Evolutionary conservation across 345 rosid species (phyloP).

Genomic region (Brassica juncea): DNA sequence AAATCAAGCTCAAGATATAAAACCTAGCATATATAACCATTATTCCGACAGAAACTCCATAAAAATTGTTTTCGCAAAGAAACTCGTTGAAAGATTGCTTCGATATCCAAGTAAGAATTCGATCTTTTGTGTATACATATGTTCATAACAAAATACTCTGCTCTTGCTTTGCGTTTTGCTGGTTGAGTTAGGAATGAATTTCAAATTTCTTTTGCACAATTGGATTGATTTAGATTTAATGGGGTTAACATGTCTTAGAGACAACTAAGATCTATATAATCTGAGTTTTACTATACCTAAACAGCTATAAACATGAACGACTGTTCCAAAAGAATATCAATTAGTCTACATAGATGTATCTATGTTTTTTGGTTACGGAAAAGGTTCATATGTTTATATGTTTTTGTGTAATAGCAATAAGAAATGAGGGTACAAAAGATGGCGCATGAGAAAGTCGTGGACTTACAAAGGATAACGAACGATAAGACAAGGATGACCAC

Average conservation of each 20-base stretch:
- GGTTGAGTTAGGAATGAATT: neutral
- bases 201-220: neutral
- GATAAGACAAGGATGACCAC: constrained; percentile 41
- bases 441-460: constrained; percentile 12
- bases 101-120: constrained; percentile 31
- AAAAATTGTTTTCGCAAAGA: neutral
- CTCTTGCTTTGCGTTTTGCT: neutral
- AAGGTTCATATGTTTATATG: neutral
- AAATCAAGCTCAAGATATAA: constrained; percentile 27
- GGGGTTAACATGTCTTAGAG: neutral
- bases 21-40: constrained; percentile 16
- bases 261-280: neutral
- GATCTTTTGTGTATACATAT: neutral
- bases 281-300: neutral
- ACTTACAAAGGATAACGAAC: constrained; percentile 23
- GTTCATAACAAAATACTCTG: neutral
- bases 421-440: constrained; percentile 26
- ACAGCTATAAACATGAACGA: neutral
- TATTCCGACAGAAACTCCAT: constrained; percentile 21
- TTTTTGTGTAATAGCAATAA: constrained; percentile 6
- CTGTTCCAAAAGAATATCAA: neutral
- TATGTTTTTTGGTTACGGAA: neutral
- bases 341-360: neutral
- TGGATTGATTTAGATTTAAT: neutral
- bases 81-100: constrained; percentile 9